A percentile compares a stretch with the other conserved stretches of the same genome.
Conservation (phyloP, 2,329 filamentous ascomycete species). For the Blastomyces parvus region DNA sequence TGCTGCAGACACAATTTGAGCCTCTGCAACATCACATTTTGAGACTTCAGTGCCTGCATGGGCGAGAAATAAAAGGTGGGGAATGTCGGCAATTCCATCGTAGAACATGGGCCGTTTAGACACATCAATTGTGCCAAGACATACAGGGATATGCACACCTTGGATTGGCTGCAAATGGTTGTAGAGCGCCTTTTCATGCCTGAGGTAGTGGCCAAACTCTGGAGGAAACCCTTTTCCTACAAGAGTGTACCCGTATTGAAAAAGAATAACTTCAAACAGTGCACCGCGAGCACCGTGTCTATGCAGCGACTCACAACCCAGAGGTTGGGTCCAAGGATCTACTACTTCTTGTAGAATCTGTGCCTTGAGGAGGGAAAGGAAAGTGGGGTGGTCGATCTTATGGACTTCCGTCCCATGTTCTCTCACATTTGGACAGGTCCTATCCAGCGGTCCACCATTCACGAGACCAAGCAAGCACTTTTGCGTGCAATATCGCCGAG, state of each 20-base stretch:
- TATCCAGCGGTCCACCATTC: slow-evolving; percentile 24
- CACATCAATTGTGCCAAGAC: slow-evolving; percentile 16
- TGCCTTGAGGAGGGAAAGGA: slow-evolving; percentile 11
- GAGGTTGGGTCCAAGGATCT: slow-evolving; percentile 4
- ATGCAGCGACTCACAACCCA: slow-evolving; percentile 16
- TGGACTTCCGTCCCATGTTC: slow-evolving; percentile 25
- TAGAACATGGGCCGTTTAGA: slow-evolving; percentile 9
- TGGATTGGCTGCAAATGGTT: slow-evolving; percentile 14
- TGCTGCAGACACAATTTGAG: slow-evolving; percentile 7
- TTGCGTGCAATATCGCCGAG: slow-evolving; percentile 32
- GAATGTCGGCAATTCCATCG: slow-evolving; percentile 13
- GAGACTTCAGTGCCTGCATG: slow-evolving; percentile 10
- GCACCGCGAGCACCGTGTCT: slow-evolving; percentile 18
- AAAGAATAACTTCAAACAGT: slow-evolving; percentile 20
- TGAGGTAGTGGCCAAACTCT: slow-evolving; percentile 12
- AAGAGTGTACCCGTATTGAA: slow-evolving; percentile 18
- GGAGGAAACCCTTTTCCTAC: slow-evolving; percentile 16
- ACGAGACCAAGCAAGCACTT: slow-evolving; percentile 33
- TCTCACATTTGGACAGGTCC: slow-evolving; percentile 31
- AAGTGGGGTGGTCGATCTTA: slow-evolving; percentile 14
- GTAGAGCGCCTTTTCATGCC: slow-evolving; percentile 16
- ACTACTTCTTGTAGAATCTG: slow-evolving; percentile 13
- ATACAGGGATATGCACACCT: slow-evolving; percentile 16
- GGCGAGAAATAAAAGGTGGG: slow-evolving; percentile 12
- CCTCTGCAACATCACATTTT: slow-evolving; percentile 1